Evolutionary conservation across 495 filamentous ascomycete species (phyloP).

Genomic region (Penicillium cinerascens): DNA sequence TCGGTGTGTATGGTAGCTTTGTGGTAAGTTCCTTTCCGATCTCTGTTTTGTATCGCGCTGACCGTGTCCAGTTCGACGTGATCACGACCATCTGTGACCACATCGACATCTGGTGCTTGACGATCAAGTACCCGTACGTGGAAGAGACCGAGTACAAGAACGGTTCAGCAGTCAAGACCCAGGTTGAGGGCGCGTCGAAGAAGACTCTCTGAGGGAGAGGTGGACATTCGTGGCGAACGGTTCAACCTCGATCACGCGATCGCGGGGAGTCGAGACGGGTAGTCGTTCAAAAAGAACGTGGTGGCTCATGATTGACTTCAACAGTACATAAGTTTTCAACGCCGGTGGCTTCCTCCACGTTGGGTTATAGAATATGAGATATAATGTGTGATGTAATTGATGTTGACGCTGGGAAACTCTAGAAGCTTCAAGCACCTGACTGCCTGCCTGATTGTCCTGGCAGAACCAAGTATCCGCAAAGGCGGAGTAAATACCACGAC

Average conservation of each 20-base stretch:
- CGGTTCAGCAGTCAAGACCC: constrained; percentile 15
- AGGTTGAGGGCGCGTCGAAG: constrained; percentile 27
- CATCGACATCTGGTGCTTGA: constrained; percentile 96
- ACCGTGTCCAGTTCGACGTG: constrained; percentile 62
- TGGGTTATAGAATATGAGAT: constrained; percentile 14
- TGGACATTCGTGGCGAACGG: constrained; percentile 11
- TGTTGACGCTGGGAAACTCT: not conserved
- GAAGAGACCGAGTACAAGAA: constrained; percentile 29
- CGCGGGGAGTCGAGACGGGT: constrained; percentile 8
- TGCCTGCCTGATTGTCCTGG: constrained; percentile 15
- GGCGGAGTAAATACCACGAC: not conserved
- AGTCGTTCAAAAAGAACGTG: constrained; percentile 3
- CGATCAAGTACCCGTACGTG: constrained; percentile 69
- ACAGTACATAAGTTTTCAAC: constrained; percentile 16
- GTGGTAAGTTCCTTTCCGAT: constrained; percentile 52
- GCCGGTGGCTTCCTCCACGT: not conserved
- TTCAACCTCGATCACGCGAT: constrained; percentile 21
- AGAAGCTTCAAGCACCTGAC: constrained; percentile 15
- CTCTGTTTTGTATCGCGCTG: not conserved
- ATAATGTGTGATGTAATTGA: constrained; percentile 18
- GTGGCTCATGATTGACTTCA: constrained; percentile 18
- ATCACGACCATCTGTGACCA: constrained; percentile 97
- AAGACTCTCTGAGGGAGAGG: constrained; percentile 23
- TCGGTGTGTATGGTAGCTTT: constrained; percentile 93
- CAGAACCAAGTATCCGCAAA: constrained; percentile 8